phyloP scores from a whole-genome alignment of 2,329 filamentous ascomycete genomes.

The Monosporascus sp. region DNA sequence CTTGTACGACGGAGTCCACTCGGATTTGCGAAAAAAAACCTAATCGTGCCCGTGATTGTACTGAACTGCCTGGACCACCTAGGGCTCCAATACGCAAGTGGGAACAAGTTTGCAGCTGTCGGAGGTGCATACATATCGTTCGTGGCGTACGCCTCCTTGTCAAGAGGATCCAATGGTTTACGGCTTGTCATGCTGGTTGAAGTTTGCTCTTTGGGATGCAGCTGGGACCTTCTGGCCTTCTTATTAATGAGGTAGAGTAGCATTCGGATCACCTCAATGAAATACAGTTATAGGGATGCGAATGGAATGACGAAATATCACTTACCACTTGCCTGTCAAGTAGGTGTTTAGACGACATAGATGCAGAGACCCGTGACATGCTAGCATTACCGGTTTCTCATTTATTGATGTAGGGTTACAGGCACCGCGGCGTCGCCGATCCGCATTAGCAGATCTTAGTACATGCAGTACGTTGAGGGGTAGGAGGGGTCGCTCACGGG shows the following conservation, averaged over 20 bases:
- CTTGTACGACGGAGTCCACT: constrained; percentile 42
- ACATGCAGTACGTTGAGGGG: too few species aligned
- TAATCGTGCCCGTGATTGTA: constrained; percentile 45
- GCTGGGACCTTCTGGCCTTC: background rate
- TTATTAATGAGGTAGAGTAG: background rate
- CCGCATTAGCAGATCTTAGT: too few species aligned
- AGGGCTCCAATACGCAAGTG: constrained; percentile 8
- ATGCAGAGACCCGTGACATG: too few species aligned
- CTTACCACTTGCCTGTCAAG: background rate
- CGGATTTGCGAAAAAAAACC: constrained; percentile 43
- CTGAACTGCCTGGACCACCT: constrained; percentile 40
- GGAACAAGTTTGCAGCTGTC: background rate
- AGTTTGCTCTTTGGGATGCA: background rate
- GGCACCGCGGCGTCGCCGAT: too few species aligned
- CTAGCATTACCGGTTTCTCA: background rate
- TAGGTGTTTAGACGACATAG: background rate
- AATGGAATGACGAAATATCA: background rate
- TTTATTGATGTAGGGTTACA: background rate
- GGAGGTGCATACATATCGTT: background rate
- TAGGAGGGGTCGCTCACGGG: too few species aligned
- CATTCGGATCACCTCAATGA: background rate
- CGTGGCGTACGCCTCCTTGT: background rate
- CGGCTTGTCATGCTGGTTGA: background rate
- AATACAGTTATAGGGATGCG: background rate
- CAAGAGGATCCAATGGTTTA: background rate